Conservation (phyloP, 345 rosid species). For the Bruguiera parviflora region DNA sequence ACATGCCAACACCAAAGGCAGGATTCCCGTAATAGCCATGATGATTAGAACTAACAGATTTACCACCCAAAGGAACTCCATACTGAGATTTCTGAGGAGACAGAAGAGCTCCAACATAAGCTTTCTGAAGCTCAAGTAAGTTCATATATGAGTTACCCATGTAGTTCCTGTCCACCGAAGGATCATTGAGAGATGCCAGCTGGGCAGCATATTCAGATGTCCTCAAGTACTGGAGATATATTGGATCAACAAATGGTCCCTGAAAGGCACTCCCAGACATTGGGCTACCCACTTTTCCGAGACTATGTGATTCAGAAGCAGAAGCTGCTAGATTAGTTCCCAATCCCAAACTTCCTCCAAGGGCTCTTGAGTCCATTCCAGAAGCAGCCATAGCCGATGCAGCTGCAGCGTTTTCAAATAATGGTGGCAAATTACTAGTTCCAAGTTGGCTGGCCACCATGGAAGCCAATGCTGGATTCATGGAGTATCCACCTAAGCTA, state of each 20-base stretch:
- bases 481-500: constrained; percentile 44
- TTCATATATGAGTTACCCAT: constrained; percentile 50
- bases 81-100: constrained; percentile 50
- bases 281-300: constrained; percentile 40
- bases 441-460: constrained; percentile 67
- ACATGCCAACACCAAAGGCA: constrained; percentile 47
- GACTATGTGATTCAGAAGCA: constrained; percentile 43
- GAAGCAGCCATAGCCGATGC: constrained; percentile 51
- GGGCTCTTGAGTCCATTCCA: constrained; percentile 62
- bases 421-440: constrained; percentile 48
- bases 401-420: constrained; percentile 68
- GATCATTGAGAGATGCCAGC: constrained; percentile 43
- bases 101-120: constrained; percentile 44
- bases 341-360: constrained; percentile 51
- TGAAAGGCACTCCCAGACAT: constrained; percentile 33
- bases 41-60: constrained; percentile 40
- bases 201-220: constrained; percentile 52
- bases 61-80: constrained; percentile 42
- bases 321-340: constrained; percentile 35
- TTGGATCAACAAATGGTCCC: constrained; percentile 40
- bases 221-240: constrained; percentile 46
- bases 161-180: constrained; percentile 40
- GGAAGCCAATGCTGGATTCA: constrained; percentile 56
- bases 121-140: constrained; percentile 44
- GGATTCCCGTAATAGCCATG: constrained; percentile 46